Percentiles rank a stretch among this genome's conserved stretches.
Conservation (phyloP, 2,329 filamentous ascomycete genomes). For the Aaosphaeria arxii region DNA sequence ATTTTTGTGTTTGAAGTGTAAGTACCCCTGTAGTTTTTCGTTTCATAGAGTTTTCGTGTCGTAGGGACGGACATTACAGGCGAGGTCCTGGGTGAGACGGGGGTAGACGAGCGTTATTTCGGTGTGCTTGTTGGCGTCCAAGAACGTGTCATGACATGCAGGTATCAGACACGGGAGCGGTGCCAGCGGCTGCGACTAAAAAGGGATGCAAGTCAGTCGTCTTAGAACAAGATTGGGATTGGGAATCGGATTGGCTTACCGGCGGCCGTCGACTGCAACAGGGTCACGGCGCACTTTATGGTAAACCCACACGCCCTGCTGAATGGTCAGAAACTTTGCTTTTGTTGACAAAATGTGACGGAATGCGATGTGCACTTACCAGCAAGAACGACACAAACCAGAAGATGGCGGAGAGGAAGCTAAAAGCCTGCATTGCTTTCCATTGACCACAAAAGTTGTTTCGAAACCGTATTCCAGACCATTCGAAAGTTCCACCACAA, state of each 20-base stretch:
- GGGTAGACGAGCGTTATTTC: too few relatives aligned
- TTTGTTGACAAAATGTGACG: neutral
- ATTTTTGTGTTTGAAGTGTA: too few relatives aligned
- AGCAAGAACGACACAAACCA: constrained; percentile 60
- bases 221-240: neutral
- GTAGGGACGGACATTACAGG: too few relatives aligned
- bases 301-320: constrained; percentile 13
- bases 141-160: too few relatives aligned
- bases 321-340: neutral
- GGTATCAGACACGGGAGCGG: constrained; percentile 4
- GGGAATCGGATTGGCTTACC: neutral
- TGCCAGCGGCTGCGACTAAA: constrained; percentile 7
- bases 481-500: constrained; percentile 43
- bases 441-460: constrained; percentile 60
- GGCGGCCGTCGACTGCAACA: constrained; percentile 7
- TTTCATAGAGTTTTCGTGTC: too few relatives aligned
- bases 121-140: too few relatives aligned
- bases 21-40: too few relatives aligned
- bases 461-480: constrained; percentile 50
- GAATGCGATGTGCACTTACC: neutral
- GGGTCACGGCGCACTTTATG: constrained; percentile 8
- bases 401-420: constrained; percentile 67
- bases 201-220: neutral
- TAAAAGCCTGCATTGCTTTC: constrained; percentile 70
- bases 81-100: too few relatives aligned